Conservation (phyloP, 2,329 filamentous ascomycete genomes). For the Bipolaris victoriae region DNA sequence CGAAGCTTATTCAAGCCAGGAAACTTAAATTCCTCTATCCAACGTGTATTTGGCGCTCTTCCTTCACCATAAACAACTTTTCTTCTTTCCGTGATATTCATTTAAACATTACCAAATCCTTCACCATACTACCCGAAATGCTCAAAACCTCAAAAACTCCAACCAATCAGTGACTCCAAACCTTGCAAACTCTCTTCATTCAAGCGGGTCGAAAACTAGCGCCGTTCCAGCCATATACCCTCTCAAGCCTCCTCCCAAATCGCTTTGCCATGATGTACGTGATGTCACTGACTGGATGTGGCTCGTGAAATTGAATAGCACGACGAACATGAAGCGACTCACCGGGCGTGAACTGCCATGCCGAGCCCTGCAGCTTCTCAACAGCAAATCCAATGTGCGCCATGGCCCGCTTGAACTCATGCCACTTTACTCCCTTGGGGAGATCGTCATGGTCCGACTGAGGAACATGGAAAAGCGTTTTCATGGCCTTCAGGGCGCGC, state of each 20-base stretch:
- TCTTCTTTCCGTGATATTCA: neutral
- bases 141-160: neutral
- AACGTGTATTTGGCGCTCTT: neutral
- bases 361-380: slow-evolving; percentile 66
- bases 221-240: slow-evolving; percentile 5
- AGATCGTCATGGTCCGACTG: slow-evolving; percentile 29
- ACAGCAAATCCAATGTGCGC: slow-evolving; percentile 56
- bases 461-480: neutral
- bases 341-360: slow-evolving; percentile 60
- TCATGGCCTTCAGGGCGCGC: neutral
- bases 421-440: slow-evolving; percentile 60
- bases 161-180: neutral
- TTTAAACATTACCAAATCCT: neutral
- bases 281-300: slow-evolving; percentile 62
- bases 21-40: no score
- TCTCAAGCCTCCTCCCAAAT: slow-evolving; percentile 55
- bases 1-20: no score
- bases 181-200: neutral
- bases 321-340: slow-evolving; percentile 49
- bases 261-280: slow-evolving; percentile 54
- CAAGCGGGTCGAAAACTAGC: neutral
- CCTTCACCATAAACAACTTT: neutral
- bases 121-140: neutral
- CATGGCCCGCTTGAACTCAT: slow-evolving; percentile 62
- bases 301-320: slow-evolving; percentile 66